Evolutionary conservation across 2,329 filamentous ascomycete genomes (phyloP).

Genomic region (Tolypocladium cylindrosporum): DNA sequence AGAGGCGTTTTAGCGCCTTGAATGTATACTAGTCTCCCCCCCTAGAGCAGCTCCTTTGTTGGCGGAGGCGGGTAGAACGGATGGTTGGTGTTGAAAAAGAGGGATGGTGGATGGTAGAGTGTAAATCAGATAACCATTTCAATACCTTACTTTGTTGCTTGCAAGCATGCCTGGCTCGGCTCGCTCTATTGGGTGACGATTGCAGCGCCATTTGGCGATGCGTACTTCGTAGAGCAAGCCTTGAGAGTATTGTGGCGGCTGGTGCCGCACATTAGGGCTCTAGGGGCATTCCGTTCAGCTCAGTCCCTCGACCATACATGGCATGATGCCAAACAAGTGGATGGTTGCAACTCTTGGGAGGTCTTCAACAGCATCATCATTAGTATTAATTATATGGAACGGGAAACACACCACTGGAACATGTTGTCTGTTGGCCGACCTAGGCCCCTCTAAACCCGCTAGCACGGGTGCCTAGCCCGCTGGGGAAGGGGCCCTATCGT

Average conservation of each 20-base stretch:
- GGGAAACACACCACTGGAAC: background rate
- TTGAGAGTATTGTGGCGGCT: too few species aligned
- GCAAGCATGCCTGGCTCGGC: background rate
- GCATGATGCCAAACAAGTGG: background rate
- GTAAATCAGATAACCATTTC: constrained; percentile 40
- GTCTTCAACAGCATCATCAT: background rate
- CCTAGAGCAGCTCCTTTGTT: constrained; percentile 32
- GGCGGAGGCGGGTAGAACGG: constrained; percentile 30
- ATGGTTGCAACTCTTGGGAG: background rate
- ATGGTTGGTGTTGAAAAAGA: constrained; percentile 18
- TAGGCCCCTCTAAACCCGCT: background rate
- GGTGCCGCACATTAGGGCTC: background rate
- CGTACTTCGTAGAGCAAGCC: background rate
- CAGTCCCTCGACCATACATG: background rate
- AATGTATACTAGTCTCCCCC: constrained; percentile 33
- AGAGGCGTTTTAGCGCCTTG: constrained; percentile 13
- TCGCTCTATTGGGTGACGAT: background rate
- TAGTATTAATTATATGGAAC: too few species aligned
- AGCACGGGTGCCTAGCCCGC: background rate
- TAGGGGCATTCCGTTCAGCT: background rate
- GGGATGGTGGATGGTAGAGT: constrained; percentile 30
- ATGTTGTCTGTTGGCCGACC: background rate
- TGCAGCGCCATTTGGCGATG: background rate
- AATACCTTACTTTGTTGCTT: constrained; percentile 19
- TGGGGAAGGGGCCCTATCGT: background rate